phyloP scores from a whole-genome alignment of 1,284 basidiomycete genomes.

The Boletellus deceptivus region DNA sequence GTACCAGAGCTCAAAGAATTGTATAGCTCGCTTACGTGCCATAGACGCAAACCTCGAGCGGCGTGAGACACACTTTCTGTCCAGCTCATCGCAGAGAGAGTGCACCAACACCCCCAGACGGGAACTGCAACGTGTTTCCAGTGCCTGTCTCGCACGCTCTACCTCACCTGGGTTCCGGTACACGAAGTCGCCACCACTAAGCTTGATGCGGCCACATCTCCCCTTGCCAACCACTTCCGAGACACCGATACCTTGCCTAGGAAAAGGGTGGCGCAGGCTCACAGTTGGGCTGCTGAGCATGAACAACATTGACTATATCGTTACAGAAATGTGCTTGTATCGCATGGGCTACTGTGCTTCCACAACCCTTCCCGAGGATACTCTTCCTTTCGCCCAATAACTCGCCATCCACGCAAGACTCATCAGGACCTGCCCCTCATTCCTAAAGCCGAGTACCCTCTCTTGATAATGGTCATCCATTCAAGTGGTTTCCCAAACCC shows the following conservation, averaged over 20 bases:
- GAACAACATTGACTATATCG: slow-evolving; percentile 29
- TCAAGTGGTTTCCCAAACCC: slow-evolving; percentile 57
- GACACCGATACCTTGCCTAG: slow-evolving; percentile 20
- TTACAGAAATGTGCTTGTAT: slow-evolving; percentile 28
- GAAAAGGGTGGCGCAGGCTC: slow-evolving; percentile 24
- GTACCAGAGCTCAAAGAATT: too few relatives aligned
- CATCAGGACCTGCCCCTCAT: slow-evolving; percentile 38
- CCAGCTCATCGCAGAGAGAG: slow-evolving; percentile 22
- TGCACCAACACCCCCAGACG: slow-evolving; percentile 21
- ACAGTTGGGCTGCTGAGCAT: slow-evolving; percentile 27
- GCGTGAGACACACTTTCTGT: slow-evolving; percentile 25
- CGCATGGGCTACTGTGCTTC: slow-evolving; percentile 35
- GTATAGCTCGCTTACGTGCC: too few relatives aligned
- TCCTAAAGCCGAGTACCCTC: slow-evolving; percentile 43
- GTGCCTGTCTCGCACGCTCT: not conserved
- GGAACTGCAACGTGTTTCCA: slow-evolving; percentile 13
- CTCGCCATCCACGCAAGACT: slow-evolving; percentile 47
- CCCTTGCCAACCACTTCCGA: slow-evolving; percentile 28
- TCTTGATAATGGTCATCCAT: slow-evolving; percentile 56
- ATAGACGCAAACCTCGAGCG: not conserved
- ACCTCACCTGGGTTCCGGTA: slow-evolving; percentile 13
- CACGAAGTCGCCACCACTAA: slow-evolving; percentile 22
- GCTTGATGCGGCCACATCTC: slow-evolving; percentile 27
- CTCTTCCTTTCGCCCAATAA: slow-evolving; percentile 58
- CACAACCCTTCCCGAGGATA: slow-evolving; percentile 14